Base-by-base conservation (phyloP, 2,329 filamentous ascomycete species). In the Didymosphaeria variabile region DNA sequence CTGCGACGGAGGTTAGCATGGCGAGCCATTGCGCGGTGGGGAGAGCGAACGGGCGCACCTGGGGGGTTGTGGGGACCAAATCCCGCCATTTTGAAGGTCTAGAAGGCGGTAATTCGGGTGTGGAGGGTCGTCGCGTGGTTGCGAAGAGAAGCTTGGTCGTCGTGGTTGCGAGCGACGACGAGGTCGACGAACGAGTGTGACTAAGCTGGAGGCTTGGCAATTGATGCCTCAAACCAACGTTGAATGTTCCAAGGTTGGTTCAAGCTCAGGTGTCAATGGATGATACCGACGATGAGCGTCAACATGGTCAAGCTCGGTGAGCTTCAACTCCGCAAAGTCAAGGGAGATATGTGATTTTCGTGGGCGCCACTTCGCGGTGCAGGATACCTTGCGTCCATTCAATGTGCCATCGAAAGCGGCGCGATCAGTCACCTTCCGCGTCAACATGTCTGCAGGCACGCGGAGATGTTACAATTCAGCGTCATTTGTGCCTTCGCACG, bases 1-100 rank as follows among this genome's bases (percentile, higher is more conserved):
- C 83, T 85, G 71, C 69, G 40, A 29, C 21, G 56, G 32, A 36
- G 26, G 67, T 76, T 67, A 75, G 73, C 68, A 54, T 71, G 70
- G 64, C 59, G 58, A 52, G 40, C 29, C 21, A 52, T 60, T 60
- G 49, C 21, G 29, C 34, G 6, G 49, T n/a, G 21, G 29, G 10
- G 13, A 6, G 9, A 34, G 55, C 47, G 10, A 19, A 29, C 3
- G 42, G 32, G 51, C 68, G 29, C 69, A 70, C 72, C 55, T 55
- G 59, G 66, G 60, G 67, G 68, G 59, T 69, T 68, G 53, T 70
- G 64, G 62, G 70, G 68, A 34, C 58, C 60, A 29, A 46, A 46
- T 31, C 70, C 72, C 34, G 72, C 72, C 72, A 75, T 75, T 59
- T 58, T 71, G 66, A 60, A 60, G 62, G 55, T 59, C 60, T 60